Base-by-base conservation (phyloP, 1,139 yeast species). In the Spathaspora sp. region DNA sequence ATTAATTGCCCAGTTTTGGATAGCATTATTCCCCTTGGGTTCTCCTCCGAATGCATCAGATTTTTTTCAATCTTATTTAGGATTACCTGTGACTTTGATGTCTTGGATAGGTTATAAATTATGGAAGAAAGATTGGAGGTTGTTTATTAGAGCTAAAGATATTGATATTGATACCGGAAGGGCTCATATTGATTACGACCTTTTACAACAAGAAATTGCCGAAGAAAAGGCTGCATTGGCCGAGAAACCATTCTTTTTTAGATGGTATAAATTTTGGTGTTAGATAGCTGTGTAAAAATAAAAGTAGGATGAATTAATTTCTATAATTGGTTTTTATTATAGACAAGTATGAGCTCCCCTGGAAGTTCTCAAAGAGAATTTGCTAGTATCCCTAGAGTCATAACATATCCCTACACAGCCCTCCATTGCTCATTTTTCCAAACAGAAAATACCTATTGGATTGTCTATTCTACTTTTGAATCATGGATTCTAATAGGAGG, bases 121-220 rank as follows among this genome's bases (percentile, higher is more conserved):
- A 15, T 68, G 66, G 64, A 64, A 68, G 39, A 57, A 59, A 43
- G 63, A 67, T 54, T 70, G 73, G 72, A 60, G 46, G 26, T 45
- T 65, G 7, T 61, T 54, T 47, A 61, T 70, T 46, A 62, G 63
- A 43, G 66, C 74, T 26, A 59, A 63, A 51, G 71, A 72, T 46
- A 70, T 72, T 41, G 77, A 72, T 53, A 53, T 72, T 44, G 74
- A 72, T 49, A 61, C 70, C 26, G 74, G 76, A 44, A 65, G 77
- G 59, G 64, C 70, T 50, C 67, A 70, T 44, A 61, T 69, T 54
- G 78, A 72, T 56, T 58, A 66, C 51, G 78, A 72, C 48, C 59
- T 71, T 46, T 59, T 71, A 51, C 68, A 63, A 55, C 71, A 71
- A 52, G 76, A 72, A 51, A 59, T 65, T 42, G 70, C 70, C 36